These are phyloP conservation scores for Aspergillus nanangensis DNA, from an alignment of 495 filamentous ascomycete species.

Conservation along the genomic window DNA sequence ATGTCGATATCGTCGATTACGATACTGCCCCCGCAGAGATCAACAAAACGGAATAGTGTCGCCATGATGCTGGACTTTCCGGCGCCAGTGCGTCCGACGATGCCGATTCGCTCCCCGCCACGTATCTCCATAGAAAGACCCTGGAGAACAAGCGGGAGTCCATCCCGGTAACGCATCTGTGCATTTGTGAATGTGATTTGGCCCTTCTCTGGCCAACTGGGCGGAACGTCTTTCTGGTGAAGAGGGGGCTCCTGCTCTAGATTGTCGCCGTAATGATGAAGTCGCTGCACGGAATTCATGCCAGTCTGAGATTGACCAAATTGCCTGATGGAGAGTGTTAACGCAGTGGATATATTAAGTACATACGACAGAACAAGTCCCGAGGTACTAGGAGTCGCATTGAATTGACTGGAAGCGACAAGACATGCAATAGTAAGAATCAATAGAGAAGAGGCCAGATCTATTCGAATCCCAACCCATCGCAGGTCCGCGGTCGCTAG, in stretches of 20 bases:
- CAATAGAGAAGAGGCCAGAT: slow-evolving; percentile 73
- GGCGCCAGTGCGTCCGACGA: slow-evolving; percentile 90
- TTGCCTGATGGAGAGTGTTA: slow-evolving; percentile 92
- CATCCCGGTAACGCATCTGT: slow-evolving; percentile 84
- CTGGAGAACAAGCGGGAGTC: slow-evolving; percentile 78
- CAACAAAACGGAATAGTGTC: slow-evolving; percentile 84
- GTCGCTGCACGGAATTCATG: slow-evolving; percentile 93
- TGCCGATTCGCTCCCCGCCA: slow-evolving; percentile 87
- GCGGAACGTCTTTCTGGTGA: slow-evolving; percentile 59
- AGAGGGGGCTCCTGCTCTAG: slow-evolving; percentile 87
- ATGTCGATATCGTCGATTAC: slow-evolving; percentile 91
- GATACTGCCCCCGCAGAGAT: slow-evolving; percentile 78
- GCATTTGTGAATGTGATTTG: slow-evolving; percentile 81
- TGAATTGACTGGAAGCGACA: slow-evolving; percentile 91
- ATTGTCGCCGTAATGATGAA: slow-evolving; percentile 85
- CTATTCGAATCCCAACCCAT: slow-evolving; percentile 82
- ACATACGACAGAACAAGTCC: slow-evolving; percentile 92
- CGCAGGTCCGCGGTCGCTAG: slow-evolving; percentile 91
- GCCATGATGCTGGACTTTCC: slow-evolving; percentile 95
- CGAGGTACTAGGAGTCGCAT: slow-evolving; percentile 74
- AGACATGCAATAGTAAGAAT: slow-evolving; percentile 86
- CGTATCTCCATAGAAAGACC: slow-evolving; percentile 70
- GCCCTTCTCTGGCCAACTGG: slow-evolving; percentile 77
- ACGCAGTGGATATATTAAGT: slow-evolving; percentile 88
- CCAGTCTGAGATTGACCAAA: slow-evolving; percentile 95